Evolutionary conservation across 352 stramenopile species (phyloP), one percentile per base, ranked within the genome.

Genomic region (Thraustochytrium striatum): DNA sequence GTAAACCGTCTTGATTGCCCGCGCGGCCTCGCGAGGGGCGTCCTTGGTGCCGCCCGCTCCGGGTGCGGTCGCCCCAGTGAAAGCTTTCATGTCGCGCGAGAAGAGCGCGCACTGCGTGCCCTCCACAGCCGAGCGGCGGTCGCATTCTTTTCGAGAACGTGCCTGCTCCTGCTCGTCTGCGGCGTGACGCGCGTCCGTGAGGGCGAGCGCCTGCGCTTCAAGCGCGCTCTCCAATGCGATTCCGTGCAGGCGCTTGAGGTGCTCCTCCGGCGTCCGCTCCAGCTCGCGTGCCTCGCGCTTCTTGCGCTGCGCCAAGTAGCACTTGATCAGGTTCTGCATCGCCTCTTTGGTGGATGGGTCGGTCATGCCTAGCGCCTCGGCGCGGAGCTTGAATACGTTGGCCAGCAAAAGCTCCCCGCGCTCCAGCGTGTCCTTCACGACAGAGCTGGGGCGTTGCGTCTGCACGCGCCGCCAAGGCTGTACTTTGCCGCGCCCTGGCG

Each of bases 231-330:
- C n/a, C n/a, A n/a, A n/a, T n/a, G n/a, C n/a, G n/a, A n/a, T n/a
- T n/a, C n/a, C n/a, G n/a, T n/a, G 35, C 25, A 70, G 59, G 38
- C 59, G 59, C 38, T 70, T 70, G 9, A 61, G n/a, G 16, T 61
- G 7, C 30, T 58, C 32, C 3, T 75, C 44, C 50, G 25, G 2
- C 13, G 65, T 8, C n/a, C 39, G 43, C 33, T 61, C 44, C 19
- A 75, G 65, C 36, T 58, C 65, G 21, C 61, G 39, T 3, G 65
- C 65, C 65, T 75, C 65, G 28, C 52, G 28, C 36, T 21, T 75
- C 65, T 75, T 75, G 16, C 36, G 25, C 2, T 75, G 65, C 1
- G 65, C 65, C 65, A 75, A 13, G 52, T 55, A 38, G 36, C 65
- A 75, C 16, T 75, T 30, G 19, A 25, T 30, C 19, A 75, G 47